Evolutionary conservation across 2,329 filamentous ascomycete species (phyloP).

Genomic region (Cordyceps farinosa): DNA sequence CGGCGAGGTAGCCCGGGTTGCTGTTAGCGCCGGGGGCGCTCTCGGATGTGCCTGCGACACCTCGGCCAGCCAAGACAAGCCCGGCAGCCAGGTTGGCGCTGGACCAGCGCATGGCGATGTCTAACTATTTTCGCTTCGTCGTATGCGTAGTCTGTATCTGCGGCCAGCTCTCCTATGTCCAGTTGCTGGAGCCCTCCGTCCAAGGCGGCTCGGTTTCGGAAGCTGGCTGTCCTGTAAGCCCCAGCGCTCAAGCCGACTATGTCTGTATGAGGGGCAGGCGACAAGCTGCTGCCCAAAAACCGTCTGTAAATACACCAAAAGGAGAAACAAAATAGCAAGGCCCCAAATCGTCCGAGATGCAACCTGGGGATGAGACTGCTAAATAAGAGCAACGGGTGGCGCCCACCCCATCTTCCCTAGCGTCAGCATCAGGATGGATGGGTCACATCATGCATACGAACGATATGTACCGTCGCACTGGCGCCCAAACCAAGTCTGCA

Average conservation of each 20-base stretch:
- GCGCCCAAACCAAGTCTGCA: slow-evolving; percentile 12
- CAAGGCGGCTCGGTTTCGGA: background rate
- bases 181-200: background rate
- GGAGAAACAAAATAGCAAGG: background rate
- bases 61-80: slow-evolving; percentile 2
- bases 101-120: background rate
- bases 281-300: background rate
- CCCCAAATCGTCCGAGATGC: background rate
- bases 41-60: slow-evolving; percentile 15
- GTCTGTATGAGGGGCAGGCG: background rate
- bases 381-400: slow-evolving; percentile 1
- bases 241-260: background rate
- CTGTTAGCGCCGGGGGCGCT: slow-evolving; percentile 28
- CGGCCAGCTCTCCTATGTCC: background rate
- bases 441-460: slow-evolving; percentile 5
- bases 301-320: background rate
- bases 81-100: slow-evolving; percentile 10
- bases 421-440: slow-evolving; percentile 13
- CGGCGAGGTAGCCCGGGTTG: slow-evolving; percentile 36
- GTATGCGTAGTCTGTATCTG: background rate
- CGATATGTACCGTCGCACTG: slow-evolving; percentile 4
- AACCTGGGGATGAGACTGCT: background rate
- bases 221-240: background rate
- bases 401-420: background rate
- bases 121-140: background rate